Conservation (phyloP, 768 basidiomycete genomes). For the Kwoniella sp. region DNA sequence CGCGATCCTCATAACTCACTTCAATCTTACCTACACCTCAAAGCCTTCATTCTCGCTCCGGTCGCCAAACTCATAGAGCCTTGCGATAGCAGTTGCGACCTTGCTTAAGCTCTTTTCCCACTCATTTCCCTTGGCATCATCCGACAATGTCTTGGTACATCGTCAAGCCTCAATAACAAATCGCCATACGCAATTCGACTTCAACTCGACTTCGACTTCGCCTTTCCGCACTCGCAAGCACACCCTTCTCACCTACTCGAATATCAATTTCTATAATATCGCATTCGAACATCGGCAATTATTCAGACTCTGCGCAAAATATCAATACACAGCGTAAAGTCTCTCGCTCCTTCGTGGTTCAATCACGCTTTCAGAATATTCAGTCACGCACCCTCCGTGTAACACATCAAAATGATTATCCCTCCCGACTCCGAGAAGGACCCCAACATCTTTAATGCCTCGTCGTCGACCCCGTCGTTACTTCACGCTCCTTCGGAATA, state of each 20-base stretch:
- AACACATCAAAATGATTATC: constrained; percentile 45
- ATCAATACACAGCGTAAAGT: too few relatives aligned
- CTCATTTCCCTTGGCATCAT: not conserved
- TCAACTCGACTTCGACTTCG: not conserved
- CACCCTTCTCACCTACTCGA: not conserved
- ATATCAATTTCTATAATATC: not conserved
- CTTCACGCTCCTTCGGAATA: constrained; percentile 22
- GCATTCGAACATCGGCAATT: too few relatives aligned
- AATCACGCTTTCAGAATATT: not conserved
- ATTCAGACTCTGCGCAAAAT: too few relatives aligned
- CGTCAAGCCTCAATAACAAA: not conserved
- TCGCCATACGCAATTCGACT: not conserved
- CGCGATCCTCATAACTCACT: not conserved
- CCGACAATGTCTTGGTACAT: not conserved
- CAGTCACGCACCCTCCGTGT: not conserved
- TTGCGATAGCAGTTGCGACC: too few relatives aligned
- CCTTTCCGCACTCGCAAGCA: not conserved
- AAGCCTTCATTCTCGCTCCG: too few relatives aligned
- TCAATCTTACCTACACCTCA: too few relatives aligned
- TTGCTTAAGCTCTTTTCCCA: too few relatives aligned
- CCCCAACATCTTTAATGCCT: constrained; percentile 34
- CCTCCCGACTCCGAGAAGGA: constrained; percentile 54
- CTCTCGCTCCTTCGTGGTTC: too few relatives aligned
- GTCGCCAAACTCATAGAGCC: too few relatives aligned
- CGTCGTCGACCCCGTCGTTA: constrained; percentile 35